Conservation (phyloP, 2,329 filamentous ascomycete genomes). For the Colletotrichum sp. region DNA sequence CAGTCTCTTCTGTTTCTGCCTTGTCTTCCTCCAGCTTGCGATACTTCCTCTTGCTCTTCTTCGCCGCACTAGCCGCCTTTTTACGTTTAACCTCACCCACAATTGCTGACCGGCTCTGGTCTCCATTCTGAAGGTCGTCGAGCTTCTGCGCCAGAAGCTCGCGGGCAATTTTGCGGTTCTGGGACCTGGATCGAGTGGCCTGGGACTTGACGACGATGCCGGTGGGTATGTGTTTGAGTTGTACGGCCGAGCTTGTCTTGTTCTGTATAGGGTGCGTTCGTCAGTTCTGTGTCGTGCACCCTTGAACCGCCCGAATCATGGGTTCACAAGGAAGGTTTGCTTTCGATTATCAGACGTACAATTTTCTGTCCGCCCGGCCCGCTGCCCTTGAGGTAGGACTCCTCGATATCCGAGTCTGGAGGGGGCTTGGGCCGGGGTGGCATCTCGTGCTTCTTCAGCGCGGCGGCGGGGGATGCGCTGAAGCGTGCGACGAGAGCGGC, state of each 20-base stretch:
- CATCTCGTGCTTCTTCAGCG: conserved; percentile 58
- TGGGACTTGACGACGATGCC: conserved; percentile 95
- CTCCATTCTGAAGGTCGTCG: conserved; percentile 76
- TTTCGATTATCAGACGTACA: conserved; percentile 48
- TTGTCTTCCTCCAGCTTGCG: conserved; percentile 61
- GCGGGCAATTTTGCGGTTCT: conserved; percentile 88
- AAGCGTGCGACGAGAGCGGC: conserved; percentile 27
- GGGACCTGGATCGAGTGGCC: conserved; percentile 82
- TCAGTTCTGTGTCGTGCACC: neutral
- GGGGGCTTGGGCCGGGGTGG: conserved; percentile 78
- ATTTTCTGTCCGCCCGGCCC: conserved; percentile 97
- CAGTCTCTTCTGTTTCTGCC: conserved; percentile 22
- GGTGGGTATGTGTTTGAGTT: conserved; percentile 88
- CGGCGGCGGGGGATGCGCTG: conserved; percentile 31
- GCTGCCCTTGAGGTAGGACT: conserved; percentile 87
- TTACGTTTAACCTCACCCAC: conserved; percentile 68
- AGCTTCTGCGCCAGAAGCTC: conserved; percentile 75
- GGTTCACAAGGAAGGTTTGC: neutral
- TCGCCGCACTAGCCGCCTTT: conserved; percentile 76
- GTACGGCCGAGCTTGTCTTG: conserved; percentile 95
- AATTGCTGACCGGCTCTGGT: conserved; percentile 68
- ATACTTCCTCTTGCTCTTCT: conserved; percentile 87
- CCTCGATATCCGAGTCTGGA: conserved; percentile 79
- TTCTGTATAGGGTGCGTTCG: conserved; percentile 61
- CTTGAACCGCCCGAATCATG: neutral